Evolutionary conservation across 2,329 filamentous ascomycete species (phyloP).

Genomic region (Zasmidium angulare): DNA sequence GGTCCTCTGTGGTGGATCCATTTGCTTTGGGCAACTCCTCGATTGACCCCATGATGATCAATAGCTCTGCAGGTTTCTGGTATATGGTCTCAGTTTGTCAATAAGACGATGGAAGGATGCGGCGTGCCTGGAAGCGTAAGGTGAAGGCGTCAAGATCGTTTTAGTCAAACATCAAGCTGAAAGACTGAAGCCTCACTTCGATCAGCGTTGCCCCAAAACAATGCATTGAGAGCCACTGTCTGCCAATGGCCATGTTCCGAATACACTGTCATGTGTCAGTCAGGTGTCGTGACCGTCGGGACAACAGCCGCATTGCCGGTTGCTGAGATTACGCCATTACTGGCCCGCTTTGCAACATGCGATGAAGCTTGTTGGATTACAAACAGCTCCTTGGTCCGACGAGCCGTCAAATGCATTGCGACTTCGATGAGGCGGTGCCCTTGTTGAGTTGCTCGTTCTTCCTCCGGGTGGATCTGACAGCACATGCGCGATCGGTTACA

Average conservation of each 20-base stretch:
- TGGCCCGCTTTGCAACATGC: conserved; percentile 15
- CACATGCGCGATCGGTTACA: background rate
- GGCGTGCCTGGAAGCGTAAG: too few relatives aligned
- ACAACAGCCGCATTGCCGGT: background rate
- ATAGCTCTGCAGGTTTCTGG: background rate
- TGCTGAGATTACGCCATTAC: conserved; percentile 12
- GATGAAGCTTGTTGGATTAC: background rate
- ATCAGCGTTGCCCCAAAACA: background rate
- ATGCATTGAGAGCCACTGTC: background rate
- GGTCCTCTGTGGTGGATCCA: background rate
- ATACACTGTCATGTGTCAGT: too few relatives aligned
- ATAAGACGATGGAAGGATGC: too few relatives aligned
- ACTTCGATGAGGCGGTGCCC: too few relatives aligned
- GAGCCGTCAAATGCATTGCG: background rate
- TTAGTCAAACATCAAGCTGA: too few relatives aligned
- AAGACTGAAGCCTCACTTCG: too few relatives aligned
- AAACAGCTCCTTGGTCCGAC: conserved; percentile 2
- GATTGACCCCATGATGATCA: conserved; percentile 15
- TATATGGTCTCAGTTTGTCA: too few relatives aligned
- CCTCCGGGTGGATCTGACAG: background rate
- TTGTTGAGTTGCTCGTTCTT: too few relatives aligned
- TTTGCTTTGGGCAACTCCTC: conserved; percentile 2
- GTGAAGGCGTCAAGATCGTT: too few relatives aligned
- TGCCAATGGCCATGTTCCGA: background rate
- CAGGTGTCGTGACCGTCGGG: background rate